A percentile compares a stretch with the other conserved stretches of the same genome.
Evolutionary conservation across 2,329 filamentous ascomycete species (phyloP).

Genomic region (Myriosclerotinia duriaeana): DNA sequence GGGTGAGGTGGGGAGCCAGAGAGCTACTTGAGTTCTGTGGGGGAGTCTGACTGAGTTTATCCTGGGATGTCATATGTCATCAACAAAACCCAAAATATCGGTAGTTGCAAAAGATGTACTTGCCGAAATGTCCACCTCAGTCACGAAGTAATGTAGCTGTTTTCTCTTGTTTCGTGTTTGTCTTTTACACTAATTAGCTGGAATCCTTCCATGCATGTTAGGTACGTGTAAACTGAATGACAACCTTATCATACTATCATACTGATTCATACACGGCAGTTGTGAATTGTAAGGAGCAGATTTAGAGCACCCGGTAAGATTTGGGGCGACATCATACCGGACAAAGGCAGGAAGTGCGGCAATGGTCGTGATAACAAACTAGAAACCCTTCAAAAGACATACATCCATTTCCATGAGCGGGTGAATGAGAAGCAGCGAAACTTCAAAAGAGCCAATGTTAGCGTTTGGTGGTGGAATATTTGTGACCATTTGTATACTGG

Average conservation of each 20-base stretch:
- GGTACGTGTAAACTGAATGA: background rate
- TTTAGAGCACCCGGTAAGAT: background rate
- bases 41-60: background rate
- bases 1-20: background rate
- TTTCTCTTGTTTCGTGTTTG: background rate
- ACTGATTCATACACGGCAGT: constrained; percentile 10
- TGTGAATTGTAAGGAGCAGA: background rate
- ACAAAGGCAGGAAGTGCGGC: background rate
- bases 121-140: background rate
- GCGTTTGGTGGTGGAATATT: background rate
- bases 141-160: too few relatives aligned
- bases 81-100: background rate
- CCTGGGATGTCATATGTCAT: background rate
- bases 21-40: constrained; percentile 4
- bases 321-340: background rate
- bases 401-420: too few relatives aligned
- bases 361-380: background rate
- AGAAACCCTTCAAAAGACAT: background rate
- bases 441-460: background rate
- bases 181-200: background rate
- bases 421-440: too few relatives aligned
- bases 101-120: constrained; percentile 7
- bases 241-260: background rate
- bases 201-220: background rate
- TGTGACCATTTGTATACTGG: background rate